Conservation (phyloP, 257 asterid species). For the Jasminum sambac region DNA sequence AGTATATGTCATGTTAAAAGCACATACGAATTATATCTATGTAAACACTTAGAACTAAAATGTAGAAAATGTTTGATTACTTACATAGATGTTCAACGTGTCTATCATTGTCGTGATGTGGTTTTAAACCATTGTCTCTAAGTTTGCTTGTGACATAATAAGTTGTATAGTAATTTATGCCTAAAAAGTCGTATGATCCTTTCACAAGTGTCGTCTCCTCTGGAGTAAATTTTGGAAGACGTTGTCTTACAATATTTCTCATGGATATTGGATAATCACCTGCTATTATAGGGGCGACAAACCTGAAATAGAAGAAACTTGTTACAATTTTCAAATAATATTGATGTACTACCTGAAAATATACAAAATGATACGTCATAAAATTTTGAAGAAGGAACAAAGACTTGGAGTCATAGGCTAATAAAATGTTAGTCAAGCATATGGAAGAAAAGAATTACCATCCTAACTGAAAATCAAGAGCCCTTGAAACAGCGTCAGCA, state of each 20-base stretch:
- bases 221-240: slow-evolving; percentile 29
- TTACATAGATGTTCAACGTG: not conserved
- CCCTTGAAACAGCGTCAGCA: slow-evolving; percentile 13
- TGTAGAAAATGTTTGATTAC: not conserved
- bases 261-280: slow-evolving; percentile 33
- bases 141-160: not conserved
- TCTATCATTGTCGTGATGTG: not conserved
- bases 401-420: not conserved
- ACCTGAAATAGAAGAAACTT: slow-evolving; percentile 9
- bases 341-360: not conserved
- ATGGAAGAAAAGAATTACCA: too few relatives aligned
- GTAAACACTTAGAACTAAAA: not conserved
- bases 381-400: not conserved
- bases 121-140: not conserved
- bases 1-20: not conserved
- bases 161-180: slow-evolving; percentile 18
- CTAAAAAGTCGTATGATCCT: slow-evolving; percentile 32
- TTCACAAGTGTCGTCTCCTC: slow-evolving; percentile 14
- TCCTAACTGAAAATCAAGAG: slow-evolving; percentile 13
- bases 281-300: slow-evolving; percentile 20
- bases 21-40: not conserved
- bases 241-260: slow-evolving; percentile 16
- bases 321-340: too few relatives aligned
- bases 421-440: too few relatives aligned
- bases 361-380: not conserved